Percentiles rank a stretch among this genome's conserved stretches.
phyloP scores from a whole-genome alignment of 139 green algal genomes.

The Eudorina sp. region DNA sequence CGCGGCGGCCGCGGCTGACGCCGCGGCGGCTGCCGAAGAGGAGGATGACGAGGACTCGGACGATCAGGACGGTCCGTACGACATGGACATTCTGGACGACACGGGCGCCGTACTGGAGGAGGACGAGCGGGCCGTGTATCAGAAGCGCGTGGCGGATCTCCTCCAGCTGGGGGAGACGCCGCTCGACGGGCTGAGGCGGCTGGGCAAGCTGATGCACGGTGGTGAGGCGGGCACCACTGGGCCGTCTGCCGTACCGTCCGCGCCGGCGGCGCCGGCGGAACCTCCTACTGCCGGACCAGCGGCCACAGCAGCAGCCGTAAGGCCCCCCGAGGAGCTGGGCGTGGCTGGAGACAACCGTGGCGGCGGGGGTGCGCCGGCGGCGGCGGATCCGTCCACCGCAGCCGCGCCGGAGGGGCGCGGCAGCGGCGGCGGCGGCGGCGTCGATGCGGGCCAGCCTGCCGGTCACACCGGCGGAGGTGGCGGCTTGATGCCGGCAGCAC shows the following conservation, averaged over 20 bases:
- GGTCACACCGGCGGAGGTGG: neutral
- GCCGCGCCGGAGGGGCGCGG: too few species aligned
- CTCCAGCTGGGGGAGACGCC: slow-evolving; percentile 72
- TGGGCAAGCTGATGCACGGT: slow-evolving; percentile 54
- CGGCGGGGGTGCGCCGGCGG: too few species aligned
- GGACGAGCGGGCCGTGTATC: slow-evolving; percentile 57
- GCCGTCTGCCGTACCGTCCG: too few species aligned
- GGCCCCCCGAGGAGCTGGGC: neutral
- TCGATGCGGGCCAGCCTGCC: neutral
- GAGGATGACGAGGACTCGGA: slow-evolving; percentile 12
- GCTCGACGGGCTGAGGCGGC: slow-evolving; percentile 70
- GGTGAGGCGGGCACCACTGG: neutral
- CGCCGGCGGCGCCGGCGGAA: neutral
- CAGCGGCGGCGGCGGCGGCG: neutral
- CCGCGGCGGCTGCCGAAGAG: neutral
- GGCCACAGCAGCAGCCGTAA: neutral
- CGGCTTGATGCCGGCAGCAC: neutral
- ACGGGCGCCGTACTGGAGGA: slow-evolving; percentile 32
- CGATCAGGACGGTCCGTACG: slow-evolving; percentile 37
- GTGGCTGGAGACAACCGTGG: too few species aligned
- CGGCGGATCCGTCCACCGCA: too few species aligned
- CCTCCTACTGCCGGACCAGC: neutral
- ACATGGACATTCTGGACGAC: slow-evolving; percentile 50
- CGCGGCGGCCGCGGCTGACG: neutral
- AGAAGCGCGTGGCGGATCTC: slow-evolving; percentile 67